phyloP scores from a whole-genome alignment of 768 basidiomycete genomes.

The Boletus edulis region DNA sequence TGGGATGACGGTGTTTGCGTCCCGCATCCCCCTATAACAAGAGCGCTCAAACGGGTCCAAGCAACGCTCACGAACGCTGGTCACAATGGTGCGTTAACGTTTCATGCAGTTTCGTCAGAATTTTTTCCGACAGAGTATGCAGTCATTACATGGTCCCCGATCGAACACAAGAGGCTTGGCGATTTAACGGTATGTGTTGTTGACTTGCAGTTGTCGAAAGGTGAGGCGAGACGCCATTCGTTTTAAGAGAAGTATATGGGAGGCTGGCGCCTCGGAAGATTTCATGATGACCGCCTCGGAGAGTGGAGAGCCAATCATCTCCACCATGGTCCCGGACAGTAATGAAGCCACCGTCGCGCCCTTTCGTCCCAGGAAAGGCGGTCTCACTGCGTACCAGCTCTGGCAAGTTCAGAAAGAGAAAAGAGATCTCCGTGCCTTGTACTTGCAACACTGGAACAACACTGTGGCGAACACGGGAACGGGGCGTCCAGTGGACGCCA shows the following conservation, averaged over 20 bases:
- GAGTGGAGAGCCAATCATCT: conserved; percentile 55
- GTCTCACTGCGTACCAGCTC: conserved; percentile 53
- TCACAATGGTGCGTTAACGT: conserved; percentile 50
- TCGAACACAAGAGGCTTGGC: conserved; percentile 49
- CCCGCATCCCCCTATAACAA: conserved; percentile 62
- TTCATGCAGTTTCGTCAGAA: not conserved
- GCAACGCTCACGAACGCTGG: conserved; percentile 57
- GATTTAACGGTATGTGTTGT: conserved; percentile 39
- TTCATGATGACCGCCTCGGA: conserved; percentile 33
- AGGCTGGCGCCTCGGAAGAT: conserved; percentile 49
- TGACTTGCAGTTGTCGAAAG: not conserved
- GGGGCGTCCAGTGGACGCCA: conserved; percentile 72
- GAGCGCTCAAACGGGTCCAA: conserved; percentile 58
- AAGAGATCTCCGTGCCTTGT: conserved; percentile 48
- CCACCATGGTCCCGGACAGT: conserved; percentile 41
- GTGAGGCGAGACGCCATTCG: not conserved
- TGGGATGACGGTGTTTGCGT: conserved; percentile 61
- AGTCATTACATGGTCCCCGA: conserved; percentile 72
- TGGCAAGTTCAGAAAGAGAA: conserved; percentile 63
- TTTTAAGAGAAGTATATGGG: conserved; percentile 40
- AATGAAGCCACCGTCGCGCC: conserved; percentile 13
- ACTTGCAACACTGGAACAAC: conserved; percentile 62
- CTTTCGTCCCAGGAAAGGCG: conserved; percentile 28
- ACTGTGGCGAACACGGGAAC: conserved; percentile 55
- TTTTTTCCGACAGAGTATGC: not conserved